Base-by-base conservation (phyloP, 768 basidiomycete genomes). In the Kockovaella imperatae region DNA sequence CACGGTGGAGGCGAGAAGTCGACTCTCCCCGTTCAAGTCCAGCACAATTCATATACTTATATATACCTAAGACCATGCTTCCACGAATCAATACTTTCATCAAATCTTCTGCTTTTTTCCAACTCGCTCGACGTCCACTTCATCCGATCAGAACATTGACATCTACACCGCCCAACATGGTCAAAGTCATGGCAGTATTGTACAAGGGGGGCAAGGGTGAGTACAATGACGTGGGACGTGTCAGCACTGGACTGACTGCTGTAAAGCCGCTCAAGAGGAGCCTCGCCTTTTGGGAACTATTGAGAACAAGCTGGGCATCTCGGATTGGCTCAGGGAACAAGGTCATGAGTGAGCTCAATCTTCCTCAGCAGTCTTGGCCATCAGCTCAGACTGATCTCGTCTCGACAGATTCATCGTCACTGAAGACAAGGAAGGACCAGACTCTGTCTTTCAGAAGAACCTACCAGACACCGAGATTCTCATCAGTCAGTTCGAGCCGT, bases 391-490 rank as follows among this genome's bases (percentile, higher is more conserved):
- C 29, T 39, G 18, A 8, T 28, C 23, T 41, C 38, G 24, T 26
- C 8, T 8, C 20, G 14, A 8, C 40, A 64, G 62, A 38, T 47
- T 79, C 55, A 73, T 88, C 49, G 86, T 85, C 41, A 81, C 83
- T 20, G 82, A 81, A 71, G 79, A 79, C 75, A 89, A 89, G 72
- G 87, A 89, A 66, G 87, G 87, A 23, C 74, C 82, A 6, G 77
- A 83, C 68, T 84, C 83, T 47, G 81, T 78, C 59, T 87, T 89
- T 75, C 81, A 86, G 68, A 87, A 85, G 70, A 78, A 89, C 70
- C 77, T 89, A 47, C 77, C 78, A 39, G 84, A 86, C 69, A n/a
- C n/a, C n/a, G n/a, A n/a, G n/a, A n/a, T n/a, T n/a, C n/a, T n/a
- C 41, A 3, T 14, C 5, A 23, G 25, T 8, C 31, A 2, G 18